These are phyloP conservation scores for Rhodosporidiobolus sp. DNA, from an alignment of 768 basidiomycete genomes.

Conservation along the genomic window DNA sequence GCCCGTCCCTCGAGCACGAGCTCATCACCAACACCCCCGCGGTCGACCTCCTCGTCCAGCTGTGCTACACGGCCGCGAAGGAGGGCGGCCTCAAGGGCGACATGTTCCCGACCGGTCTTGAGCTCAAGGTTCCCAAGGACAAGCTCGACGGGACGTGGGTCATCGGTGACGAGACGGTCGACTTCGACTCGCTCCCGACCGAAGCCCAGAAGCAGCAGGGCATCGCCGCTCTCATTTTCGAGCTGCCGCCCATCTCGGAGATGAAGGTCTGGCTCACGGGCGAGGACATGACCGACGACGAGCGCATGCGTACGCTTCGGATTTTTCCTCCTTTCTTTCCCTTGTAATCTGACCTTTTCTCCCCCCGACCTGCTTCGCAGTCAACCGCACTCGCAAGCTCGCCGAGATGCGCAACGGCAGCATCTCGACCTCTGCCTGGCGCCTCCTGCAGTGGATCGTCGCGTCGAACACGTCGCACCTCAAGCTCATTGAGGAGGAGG, in stretches of 20 bases:
- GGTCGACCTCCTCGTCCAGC: conserved; percentile 67
- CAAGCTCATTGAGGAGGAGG: conserved; percentile 60
- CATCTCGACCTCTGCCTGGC: conserved; percentile 64
- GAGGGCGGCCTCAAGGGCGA: conserved; percentile 62
- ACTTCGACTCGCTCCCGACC: conserved; percentile 15
- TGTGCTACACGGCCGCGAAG: conserved; percentile 60
- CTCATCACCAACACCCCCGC: conserved; percentile 63
- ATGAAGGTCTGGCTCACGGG: conserved; percentile 59
- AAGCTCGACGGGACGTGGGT: not conserved
- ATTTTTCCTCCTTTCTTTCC: conserved; percentile 2
- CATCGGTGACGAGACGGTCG: conserved; percentile 8
- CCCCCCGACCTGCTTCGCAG: too few relatives aligned
- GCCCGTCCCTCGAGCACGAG: conserved; percentile 72
- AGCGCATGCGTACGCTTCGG: conserved; percentile 48
- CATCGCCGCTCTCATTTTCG: conserved; percentile 25
- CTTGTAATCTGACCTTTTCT: too few relatives aligned
- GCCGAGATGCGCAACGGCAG: conserved; percentile 56
- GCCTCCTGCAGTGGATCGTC: conserved; percentile 60
- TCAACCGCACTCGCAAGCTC: conserved; percentile 58
- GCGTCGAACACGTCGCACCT: conserved; percentile 70
- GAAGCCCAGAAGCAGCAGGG: not conserved
- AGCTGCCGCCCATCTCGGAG: conserved; percentile 39
- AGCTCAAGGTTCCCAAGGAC: conserved; percentile 53
- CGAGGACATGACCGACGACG: conserved; percentile 49
- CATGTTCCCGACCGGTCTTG: conserved; percentile 61